Evolutionary conservation across 306 rosid genomes (phyloP).

Genomic region (Crataegus laevigata): DNA sequence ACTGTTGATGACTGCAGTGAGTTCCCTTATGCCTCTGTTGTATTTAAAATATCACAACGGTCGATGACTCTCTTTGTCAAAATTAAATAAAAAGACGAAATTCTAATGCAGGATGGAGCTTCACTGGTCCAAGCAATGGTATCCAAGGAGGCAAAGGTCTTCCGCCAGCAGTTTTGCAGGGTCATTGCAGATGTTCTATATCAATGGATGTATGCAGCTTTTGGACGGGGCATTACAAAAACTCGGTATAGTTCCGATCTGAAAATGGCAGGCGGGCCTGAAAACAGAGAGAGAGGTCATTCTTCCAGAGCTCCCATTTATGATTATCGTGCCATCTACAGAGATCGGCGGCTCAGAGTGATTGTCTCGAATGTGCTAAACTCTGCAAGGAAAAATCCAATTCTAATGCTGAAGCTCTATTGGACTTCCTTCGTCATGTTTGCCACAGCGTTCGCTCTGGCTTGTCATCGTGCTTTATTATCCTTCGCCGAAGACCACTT

Average conservation of each 20-base stretch:
- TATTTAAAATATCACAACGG: not conserved
- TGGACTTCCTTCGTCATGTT: slow-evolving; percentile 56
- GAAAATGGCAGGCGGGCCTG: slow-evolving; percentile 34
- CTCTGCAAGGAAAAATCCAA: slow-evolving; percentile 53
- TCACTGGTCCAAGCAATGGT: slow-evolving; percentile 69
- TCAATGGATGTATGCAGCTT: slow-evolving; percentile 51
- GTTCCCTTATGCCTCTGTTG: slow-evolving; percentile 27
- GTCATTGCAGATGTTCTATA: slow-evolving; percentile 50
- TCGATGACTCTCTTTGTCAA: slow-evolving; percentile 8
- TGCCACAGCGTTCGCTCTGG: slow-evolving; percentile 55
- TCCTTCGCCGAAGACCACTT: slow-evolving; percentile 61
- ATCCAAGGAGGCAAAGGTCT: slow-evolving; percentile 62
- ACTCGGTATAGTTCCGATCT: slow-evolving; percentile 31
- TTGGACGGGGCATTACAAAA: slow-evolving; percentile 35
- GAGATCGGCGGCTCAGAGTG: slow-evolving; percentile 67
- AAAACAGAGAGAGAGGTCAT: slow-evolving; percentile 36
- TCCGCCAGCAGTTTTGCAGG: slow-evolving; percentile 57
- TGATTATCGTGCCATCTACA: slow-evolving; percentile 46
- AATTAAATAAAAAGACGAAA: not conserved
- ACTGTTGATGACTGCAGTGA: slow-evolving; percentile 92
- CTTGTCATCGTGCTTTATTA: slow-evolving; percentile 55
- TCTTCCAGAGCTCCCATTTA: slow-evolving; percentile 33
- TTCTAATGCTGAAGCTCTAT: slow-evolving; percentile 52
- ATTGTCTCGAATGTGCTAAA: slow-evolving; percentile 50
- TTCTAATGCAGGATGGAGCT: slow-evolving; percentile 65